Percentiles rank a stretch among this genome's conserved stretches.
Conservation (phyloP, 352 stramenopile genomes). For the Phytophthora ohioensis region DNA sequence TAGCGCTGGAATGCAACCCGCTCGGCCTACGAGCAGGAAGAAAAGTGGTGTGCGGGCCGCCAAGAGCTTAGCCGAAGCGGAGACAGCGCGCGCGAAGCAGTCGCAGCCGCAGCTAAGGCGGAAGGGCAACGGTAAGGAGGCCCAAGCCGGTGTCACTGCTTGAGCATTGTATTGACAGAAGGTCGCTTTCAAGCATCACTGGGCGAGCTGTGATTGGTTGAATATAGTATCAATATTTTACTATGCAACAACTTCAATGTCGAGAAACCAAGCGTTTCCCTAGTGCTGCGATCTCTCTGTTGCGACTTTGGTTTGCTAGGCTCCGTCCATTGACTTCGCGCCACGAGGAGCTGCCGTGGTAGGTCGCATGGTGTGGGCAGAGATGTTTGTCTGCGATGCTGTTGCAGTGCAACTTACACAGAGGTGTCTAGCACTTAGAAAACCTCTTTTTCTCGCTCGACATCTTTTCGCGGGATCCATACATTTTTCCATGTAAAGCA, state of each 20-base stretch:
- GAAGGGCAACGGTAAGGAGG: constrained; percentile 4
- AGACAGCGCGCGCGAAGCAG: background rate
- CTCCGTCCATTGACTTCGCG: too few species aligned
- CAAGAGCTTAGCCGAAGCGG: background rate
- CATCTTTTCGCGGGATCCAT: background rate
- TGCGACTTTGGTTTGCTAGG: background rate
- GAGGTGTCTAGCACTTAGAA: too few species aligned
- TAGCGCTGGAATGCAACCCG: constrained; percentile 1
- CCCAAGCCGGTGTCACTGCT: background rate
- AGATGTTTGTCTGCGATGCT: too few species aligned
- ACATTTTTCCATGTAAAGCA: background rate
- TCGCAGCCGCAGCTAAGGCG: constrained; percentile 10
- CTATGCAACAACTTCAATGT: constrained; percentile 30
- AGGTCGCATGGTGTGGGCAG: too few species aligned
- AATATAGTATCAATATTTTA: constrained; percentile 18
- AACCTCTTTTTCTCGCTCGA: too few species aligned
- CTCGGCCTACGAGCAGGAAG: constrained; percentile 12
- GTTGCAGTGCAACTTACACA: too few species aligned
- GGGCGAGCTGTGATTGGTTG: constrained; percentile 15
- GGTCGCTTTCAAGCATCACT: background rate
- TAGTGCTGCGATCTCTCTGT: background rate
- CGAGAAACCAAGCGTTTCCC: background rate
- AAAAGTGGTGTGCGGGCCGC: background rate
- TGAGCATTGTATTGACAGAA: background rate
- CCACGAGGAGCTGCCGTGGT: too few species aligned